Evolutionary conservation across 192 early-diverging fungal species (phyloP), one percentile per base, ranked within the genome.

Genomic region (Podila epigama): DNA sequence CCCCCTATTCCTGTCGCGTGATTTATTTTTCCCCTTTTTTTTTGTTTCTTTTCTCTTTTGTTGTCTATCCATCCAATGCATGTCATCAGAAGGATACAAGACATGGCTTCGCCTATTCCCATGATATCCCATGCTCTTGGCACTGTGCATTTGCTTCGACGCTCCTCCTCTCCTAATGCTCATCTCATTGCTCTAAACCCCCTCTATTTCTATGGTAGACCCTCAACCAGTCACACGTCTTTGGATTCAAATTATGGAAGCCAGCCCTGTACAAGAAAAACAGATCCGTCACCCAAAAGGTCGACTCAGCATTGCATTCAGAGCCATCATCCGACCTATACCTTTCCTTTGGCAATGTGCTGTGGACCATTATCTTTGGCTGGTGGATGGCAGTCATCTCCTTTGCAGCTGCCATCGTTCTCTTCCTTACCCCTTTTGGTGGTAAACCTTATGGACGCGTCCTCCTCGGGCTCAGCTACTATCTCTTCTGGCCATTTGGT

Each of bases 401-500:
- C 51, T 52, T 91, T 36, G 41, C 82, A 15, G 60, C 92, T 18
- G 91, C 91, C 1, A 73, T 89, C 11, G 48, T 92, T 7, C 62
- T 97, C 29, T 80, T 84, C 10, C 59, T 86, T 0, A 75, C 85
- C 25, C 89, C 89, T 0, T 75, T 66, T 52, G 86, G 83, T 61
- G 90, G 92, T 20, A 69, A 55, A n/a, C 57, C 42, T 32, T 92
- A 91, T 73, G 82, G 84, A 4, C 61, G 86, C 48, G 92, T 96
- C 8, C 67, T 95, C 6, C 61, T 90, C 1, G 95, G 93, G 54
- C 84, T 97, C 0, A 87, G 90, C 32, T 81, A 86, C 53, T 99
- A 99, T 63, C 81, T 97, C n/a, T 81, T 99, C 22, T 97, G 94
- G 94, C 97, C 97, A 9, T 99, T 99, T 88, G 96, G 95, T 9